phyloP scores from a whole-genome alignment of 441 rosid species.

The Pelargonium cotyledonis region DNA sequence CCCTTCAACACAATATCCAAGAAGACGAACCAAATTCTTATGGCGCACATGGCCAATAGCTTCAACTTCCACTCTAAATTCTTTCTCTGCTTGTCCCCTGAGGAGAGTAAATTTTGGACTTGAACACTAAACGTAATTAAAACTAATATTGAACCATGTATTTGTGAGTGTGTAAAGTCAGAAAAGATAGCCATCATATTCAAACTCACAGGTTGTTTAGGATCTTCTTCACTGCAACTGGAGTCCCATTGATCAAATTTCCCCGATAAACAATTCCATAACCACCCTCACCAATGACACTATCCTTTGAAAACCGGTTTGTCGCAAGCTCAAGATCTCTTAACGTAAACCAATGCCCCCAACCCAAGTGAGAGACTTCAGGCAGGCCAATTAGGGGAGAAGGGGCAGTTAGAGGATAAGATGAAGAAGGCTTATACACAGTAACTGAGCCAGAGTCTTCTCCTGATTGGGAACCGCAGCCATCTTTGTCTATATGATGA shows the following conservation, averaged over 20 bases:
- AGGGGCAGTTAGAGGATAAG: constrained; percentile 57
- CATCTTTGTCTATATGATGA: constrained; percentile 62
- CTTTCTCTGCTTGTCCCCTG: constrained; percentile 98
- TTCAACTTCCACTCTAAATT: constrained; percentile 86
- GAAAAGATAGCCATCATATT: not conserved
- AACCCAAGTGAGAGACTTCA: constrained; percentile 78
- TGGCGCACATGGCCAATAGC: constrained; percentile 98
- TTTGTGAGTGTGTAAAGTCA: not conserved
- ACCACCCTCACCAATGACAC: constrained; percentile 89
- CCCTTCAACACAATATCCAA: constrained; percentile 94
- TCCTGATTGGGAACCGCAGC: constrained; percentile 63
- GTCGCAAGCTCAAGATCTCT: constrained; percentile 94
- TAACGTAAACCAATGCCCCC: constrained; percentile 98
- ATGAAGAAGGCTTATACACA: constrained; percentile 53
- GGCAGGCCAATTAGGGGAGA: constrained; percentile 78
- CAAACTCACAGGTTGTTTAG: constrained; percentile 73
- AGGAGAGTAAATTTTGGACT: not conserved
- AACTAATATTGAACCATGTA: not conserved
- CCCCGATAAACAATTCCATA: constrained; percentile 89
- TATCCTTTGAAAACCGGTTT: constrained; percentile 72
- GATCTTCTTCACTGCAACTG: constrained; percentile 85
- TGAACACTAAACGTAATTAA: not conserved
- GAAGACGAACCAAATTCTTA: constrained; percentile 92
- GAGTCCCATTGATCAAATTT: constrained; percentile 61
- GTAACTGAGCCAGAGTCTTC: constrained; percentile 68